Conservation (phyloP, 1,284 basidiomycete species). For the Pseudozyma pruni region DNA sequence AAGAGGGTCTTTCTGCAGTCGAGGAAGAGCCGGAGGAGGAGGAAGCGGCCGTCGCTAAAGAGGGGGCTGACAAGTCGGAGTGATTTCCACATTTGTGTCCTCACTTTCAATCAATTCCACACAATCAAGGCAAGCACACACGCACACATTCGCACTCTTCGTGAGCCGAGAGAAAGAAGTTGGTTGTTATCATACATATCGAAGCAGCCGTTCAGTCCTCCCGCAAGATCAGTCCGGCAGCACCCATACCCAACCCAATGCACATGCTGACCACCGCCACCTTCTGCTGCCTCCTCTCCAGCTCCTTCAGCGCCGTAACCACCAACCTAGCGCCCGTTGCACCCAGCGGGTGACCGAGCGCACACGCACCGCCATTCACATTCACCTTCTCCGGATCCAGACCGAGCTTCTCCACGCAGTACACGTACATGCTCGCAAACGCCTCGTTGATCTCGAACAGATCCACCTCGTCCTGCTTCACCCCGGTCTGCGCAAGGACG, state of each 20-base stretch:
- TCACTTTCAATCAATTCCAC: neutral
- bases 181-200: neutral
- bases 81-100: neutral
- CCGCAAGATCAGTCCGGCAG: conserved; percentile 78
- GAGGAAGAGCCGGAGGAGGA: conserved; percentile 45
- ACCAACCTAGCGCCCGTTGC: conserved; percentile 87
- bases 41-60: conserved; percentile 7
- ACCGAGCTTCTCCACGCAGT: conserved; percentile 79
- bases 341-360: conserved; percentile 87
- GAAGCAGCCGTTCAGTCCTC: conserved; percentile 68
- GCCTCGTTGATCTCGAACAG: conserved; percentile 87
- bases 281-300: conserved; percentile 81
- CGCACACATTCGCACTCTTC: neutral
- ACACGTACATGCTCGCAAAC: conserved; percentile 68
- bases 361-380: conserved; percentile 89
- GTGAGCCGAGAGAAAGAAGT: neutral
- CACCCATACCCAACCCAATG: conserved; percentile 79
- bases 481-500: conserved; percentile 74
- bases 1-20: conserved; percentile 45
- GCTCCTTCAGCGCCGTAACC: conserved; percentile 85
- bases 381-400: conserved; percentile 75
- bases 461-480: conserved; percentile 79
- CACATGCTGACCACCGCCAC: conserved; percentile 88
- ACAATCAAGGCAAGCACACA: too few relatives aligned
- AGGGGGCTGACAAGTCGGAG: neutral